These are phyloP conservation scores for Pezicula radicicola DNA, from an alignment of 2,329 filamentous ascomycete genomes.

Conservation along the genomic window DNA sequence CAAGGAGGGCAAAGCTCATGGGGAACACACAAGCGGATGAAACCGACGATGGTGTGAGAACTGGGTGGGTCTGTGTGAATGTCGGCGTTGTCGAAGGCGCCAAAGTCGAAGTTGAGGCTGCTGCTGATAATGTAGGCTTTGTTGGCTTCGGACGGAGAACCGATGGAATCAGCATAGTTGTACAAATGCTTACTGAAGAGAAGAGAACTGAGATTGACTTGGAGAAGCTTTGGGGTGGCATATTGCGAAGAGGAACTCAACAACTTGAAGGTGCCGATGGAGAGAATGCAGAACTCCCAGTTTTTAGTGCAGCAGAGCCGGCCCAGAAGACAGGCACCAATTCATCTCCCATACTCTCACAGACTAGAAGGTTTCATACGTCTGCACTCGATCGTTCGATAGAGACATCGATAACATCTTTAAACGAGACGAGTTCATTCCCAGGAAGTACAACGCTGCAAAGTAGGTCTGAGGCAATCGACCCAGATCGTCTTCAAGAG, in stretches of 20 bases:
- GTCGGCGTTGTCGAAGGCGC: conserved; percentile 66
- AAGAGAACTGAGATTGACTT: conserved; percentile 66
- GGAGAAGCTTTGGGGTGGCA: conserved; percentile 55
- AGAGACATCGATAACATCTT: not conserved
- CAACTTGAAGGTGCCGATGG: conserved; percentile 15
- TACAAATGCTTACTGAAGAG: conserved; percentile 70
- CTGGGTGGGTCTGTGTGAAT: conserved; percentile 96
- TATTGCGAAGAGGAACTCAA: conserved; percentile 8
- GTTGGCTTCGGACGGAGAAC: conserved; percentile 71
- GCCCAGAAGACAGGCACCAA: not conserved
- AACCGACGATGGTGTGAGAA: conserved; percentile 81
- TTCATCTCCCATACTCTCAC: conserved; percentile 1
- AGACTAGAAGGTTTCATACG: conserved; percentile 12
- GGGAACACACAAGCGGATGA: conserved; percentile 63
- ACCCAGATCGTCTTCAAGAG: not conserved
- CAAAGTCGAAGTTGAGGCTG: conserved; percentile 34
- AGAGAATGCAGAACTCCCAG: conserved; percentile 29
- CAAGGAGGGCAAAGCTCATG: conserved; percentile 77
- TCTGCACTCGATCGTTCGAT: not conserved
- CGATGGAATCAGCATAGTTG: conserved; percentile 59
- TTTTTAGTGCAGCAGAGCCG: conserved; percentile 5
- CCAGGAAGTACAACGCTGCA: too few species aligned
- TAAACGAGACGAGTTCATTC: not conserved
- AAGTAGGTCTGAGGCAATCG: conserved; percentile 5
- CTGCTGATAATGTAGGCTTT: conserved; percentile 50